Conservation (phyloP, 1,139 yeast genomes). For the Blastobotrys serpentis region DNA sequence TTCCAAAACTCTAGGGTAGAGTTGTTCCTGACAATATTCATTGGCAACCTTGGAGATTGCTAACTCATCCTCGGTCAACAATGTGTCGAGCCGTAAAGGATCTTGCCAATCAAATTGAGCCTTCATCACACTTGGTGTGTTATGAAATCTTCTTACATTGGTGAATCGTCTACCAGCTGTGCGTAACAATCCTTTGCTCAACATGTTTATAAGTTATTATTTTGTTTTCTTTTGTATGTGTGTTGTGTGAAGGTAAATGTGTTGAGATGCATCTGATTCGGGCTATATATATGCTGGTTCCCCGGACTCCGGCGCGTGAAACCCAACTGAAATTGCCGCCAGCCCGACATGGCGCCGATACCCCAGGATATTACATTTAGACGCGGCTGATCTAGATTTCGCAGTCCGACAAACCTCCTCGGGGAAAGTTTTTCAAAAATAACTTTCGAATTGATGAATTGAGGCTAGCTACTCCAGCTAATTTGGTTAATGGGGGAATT, state of each 20-base stretch:
- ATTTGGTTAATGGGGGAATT: too few species aligned
- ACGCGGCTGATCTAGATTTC: not conserved
- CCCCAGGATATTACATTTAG: not conserved
- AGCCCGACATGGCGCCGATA: not conserved
- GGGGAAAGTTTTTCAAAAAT: too few species aligned
- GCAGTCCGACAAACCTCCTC: not conserved
- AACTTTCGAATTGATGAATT: too few species aligned
- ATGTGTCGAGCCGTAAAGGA: slow-evolving; percentile 39
- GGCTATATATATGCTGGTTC: not conserved
- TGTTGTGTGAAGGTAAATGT: not conserved
- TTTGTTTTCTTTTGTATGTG: not conserved
- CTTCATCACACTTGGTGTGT: slow-evolving; percentile 10
- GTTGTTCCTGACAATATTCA: slow-evolving; percentile 42
- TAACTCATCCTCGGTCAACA: slow-evolving; percentile 43
- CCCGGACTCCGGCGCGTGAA: not conserved
- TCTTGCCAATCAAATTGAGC: slow-evolving; percentile 40
- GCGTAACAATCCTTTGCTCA: slow-evolving; percentile 4
- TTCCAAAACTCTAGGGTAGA: slow-evolving; percentile 44
- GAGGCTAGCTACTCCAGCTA: too few species aligned
- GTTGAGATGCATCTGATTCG: not conserved
- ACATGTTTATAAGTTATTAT: not conserved
- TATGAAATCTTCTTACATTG: not conserved
- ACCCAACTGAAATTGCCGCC: not conserved
- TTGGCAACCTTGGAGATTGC: slow-evolving; percentile 43
- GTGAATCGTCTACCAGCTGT: not conserved